Base-by-base conservation (phyloP, 2,329 filamentous ascomycete species). In the Hypoxylon rubiginosum region DNA sequence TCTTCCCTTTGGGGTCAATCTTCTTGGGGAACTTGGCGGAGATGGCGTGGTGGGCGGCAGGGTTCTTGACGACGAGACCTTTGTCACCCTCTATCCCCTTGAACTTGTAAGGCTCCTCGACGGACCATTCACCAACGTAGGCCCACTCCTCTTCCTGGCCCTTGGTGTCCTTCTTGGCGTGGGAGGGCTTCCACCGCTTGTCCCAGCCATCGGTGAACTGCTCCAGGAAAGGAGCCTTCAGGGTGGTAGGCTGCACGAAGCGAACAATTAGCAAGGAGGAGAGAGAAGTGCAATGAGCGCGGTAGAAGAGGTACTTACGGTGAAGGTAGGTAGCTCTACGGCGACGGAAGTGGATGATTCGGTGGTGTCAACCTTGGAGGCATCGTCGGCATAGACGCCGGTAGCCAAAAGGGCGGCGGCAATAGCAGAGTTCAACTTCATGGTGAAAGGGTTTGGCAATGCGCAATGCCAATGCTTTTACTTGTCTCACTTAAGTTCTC, bases 201-300 rank as follows among this genome's bases (percentile, higher is more conserved):
- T 97, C 92, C 95, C 95, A 98, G 83, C 93, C 94, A 74, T 97
- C 92, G 82, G 93, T 97, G 86, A 99, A 99, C 83, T 99, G 96
- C 86, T 99, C 96, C 71, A 98, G 85, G 88, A 99, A 99, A 66
- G 94, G 93, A 73, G 91, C 96, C 84, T 97, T 96, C 77, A 98
- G 80, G 69, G 85, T 87, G 72, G 94, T 93, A 65, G 96, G 94
- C 95, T 99, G 77, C 52, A 59, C 46, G 57, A 55, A 49, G 13
- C 34, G 34, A 46, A n/a, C 19, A 52, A 50, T 68, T 54, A 49
- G 66, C 28, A 46, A 32, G 19, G 41, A 21, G 36, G 41, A 48
- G 3, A 43, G 39, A 48, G 21, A 49, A 17, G 21, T 24, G 21
- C 26, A 46, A 30, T 43, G 41, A 30, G 45, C n/a, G 17, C 11